Conservation (phyloP, 495 filamentous ascomycete genomes). For the Penicillium simplicissimum region DNA sequence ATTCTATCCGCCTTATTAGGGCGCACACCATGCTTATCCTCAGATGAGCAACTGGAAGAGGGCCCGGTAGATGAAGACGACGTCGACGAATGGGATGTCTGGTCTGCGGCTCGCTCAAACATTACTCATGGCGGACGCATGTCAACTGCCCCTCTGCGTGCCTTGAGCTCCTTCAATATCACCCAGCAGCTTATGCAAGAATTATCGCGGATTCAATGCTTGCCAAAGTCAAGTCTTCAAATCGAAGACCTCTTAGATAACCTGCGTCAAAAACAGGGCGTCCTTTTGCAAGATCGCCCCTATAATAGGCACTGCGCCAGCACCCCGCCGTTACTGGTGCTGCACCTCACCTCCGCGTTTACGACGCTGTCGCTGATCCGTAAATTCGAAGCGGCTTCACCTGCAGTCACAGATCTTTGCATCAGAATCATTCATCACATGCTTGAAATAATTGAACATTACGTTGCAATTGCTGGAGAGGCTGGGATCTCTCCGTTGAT, state of each 20-base stretch:
- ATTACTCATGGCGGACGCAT: background rate
- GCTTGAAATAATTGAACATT: conserved; percentile 24
- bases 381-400: background rate
- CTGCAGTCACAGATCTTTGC: conserved; percentile 7
- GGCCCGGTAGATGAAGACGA: conserved; percentile 20
- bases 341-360: conserved; percentile 26
- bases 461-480: conserved; percentile 14
- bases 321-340: conserved; percentile 21
- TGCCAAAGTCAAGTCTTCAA: background rate
- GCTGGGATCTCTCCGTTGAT: conserved; percentile 19
- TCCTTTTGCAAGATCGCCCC: conserved; percentile 3
- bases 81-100: conserved; percentile 29
- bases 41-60: conserved; percentile 10
- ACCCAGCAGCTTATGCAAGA: conserved; percentile 15
- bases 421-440: conserved; percentile 6
- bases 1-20: conserved; percentile 19
- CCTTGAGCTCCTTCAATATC: conserved; percentile 24
- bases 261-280: conserved; percentile 6
- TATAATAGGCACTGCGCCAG: background rate
- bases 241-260: background rate
- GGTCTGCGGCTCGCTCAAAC: conserved; percentile 12
- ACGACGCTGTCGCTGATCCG: conserved; percentile 17
- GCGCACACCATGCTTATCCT: conserved; percentile 14
- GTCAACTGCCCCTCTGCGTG: conserved; percentile 14
- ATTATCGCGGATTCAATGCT: conserved; percentile 4